Conservation (phyloP, 2,329 filamentous ascomycete species). For the Aspergillus eucalypticola region DNA sequence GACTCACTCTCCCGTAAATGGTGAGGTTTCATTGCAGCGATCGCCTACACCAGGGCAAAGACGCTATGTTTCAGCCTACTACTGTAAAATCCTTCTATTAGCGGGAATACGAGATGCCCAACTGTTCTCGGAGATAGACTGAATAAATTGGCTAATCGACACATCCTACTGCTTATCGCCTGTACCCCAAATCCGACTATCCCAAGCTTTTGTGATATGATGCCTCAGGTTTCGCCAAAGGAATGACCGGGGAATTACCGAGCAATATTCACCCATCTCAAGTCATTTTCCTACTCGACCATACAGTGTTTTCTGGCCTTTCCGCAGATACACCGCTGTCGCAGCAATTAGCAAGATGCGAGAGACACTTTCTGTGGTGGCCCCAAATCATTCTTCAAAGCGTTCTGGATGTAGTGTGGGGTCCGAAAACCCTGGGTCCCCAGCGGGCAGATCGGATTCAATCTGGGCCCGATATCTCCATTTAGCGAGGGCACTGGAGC, state of each 20-base stretch:
- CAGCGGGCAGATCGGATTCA: neutral
- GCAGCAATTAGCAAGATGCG: accelerated
- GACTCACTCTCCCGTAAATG: too few relatives aligned
- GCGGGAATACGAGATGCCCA: too few relatives aligned
- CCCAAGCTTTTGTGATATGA: too few relatives aligned
- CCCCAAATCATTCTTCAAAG: neutral
- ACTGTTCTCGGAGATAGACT: too few relatives aligned
- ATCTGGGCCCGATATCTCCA: neutral
- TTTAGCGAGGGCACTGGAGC: too few relatives aligned
- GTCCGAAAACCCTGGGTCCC: neutral
- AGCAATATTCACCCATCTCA: too few relatives aligned
- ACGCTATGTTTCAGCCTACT: neutral
- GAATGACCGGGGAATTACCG: too few relatives aligned
- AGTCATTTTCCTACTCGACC: too few relatives aligned
- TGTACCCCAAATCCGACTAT: neutral
- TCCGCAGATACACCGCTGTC: too few relatives aligned
- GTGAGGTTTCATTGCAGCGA: neutral
- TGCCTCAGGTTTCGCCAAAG: too few relatives aligned
- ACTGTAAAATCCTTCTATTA: neutral
- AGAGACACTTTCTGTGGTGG: neutral
- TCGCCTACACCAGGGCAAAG: neutral
- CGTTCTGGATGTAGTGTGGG: neutral
- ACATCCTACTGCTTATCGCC: neutral
- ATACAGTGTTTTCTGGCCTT: too few relatives aligned
- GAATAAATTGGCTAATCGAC: neutral